A percentile compares a stretch with the other conserved stretches of the same genome.
These are phyloP conservation scores for Alternaria longipes DNA, from an alignment of 2,329 filamentous ascomycete species.

Conservation along the genomic window DNA sequence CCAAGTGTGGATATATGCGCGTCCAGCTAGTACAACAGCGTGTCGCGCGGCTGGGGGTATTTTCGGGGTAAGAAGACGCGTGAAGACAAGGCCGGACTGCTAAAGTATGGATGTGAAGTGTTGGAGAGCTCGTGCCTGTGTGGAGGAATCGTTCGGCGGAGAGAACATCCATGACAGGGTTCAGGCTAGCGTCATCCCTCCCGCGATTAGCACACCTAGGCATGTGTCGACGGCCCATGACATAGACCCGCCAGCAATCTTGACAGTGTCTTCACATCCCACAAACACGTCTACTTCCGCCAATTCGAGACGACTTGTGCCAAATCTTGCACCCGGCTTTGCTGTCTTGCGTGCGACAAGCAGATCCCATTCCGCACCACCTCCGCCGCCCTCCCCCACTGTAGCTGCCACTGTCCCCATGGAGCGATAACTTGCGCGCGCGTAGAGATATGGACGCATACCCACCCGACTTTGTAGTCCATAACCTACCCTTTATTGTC, in stretches of 20 bases:
- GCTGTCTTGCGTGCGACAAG: constrained; percentile 7
- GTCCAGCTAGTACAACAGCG: background rate
- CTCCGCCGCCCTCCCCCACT: constrained; percentile 12
- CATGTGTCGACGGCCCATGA: constrained; percentile 14
- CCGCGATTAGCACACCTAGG: background rate
- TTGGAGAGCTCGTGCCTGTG: constrained; percentile 14
- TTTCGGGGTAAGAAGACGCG: constrained; percentile 2
- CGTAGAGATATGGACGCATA: constrained; percentile 75
- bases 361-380: constrained; percentile 14
- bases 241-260: constrained; percentile 12
- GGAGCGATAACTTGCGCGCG: constrained; percentile 38
- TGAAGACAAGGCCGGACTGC: background rate
- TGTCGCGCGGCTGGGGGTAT: background rate
- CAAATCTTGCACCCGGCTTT: background rate
- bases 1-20: background rate
- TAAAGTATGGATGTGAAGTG: constrained; percentile 3
- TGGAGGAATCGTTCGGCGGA: constrained; percentile 10
- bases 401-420: constrained; percentile 27
- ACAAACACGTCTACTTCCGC: constrained; percentile 5
- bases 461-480: constrained; percentile 79
- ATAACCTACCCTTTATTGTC: constrained; percentile 85
- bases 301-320: background rate
- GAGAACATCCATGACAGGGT: constrained; percentile 13
- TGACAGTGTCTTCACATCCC: background rate
- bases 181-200: constrained; percentile 9